Base-by-base conservation (phyloP, 139 green algal species). In the Auxenochlorella pyrenoidosa region DNA sequence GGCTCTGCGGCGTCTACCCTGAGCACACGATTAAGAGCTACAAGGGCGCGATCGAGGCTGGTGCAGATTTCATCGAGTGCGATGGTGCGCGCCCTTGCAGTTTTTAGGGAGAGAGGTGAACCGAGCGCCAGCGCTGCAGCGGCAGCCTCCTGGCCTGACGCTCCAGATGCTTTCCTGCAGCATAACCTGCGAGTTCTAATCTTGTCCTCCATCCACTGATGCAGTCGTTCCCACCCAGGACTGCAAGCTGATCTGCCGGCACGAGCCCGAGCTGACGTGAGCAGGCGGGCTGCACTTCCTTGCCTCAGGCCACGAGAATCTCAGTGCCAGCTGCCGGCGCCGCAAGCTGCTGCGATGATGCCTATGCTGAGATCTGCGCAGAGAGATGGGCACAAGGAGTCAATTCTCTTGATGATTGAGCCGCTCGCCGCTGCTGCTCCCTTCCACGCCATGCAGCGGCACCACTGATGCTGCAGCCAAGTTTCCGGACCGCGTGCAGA, bases 11-110 rank as follows among this genome's bases (percentile, higher is more conserved):
- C 44, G 44, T 76, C 6, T 88, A 60, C 44, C 84, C 84, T 2
- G 84, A 88, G 38, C 84, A 88, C 84, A 84, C 71, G 10, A 10
- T 59, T 15, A 0, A 1, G 22, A 30, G 71, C 12, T 88, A 88
- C 72, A 38, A 41, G 26, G 38, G 22, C 26, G 84, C 71, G 34
- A 88, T 88, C 43, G 18, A 75, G 12, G 59, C 26, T 0, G 86
- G 86, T 40, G 86, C 86, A 5, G 86, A 90, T 73, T 90, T 90
- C 47, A 63, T 90, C 34, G 88, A 91, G 88, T 89, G 83, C 47
- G 87, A 90, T 65, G 87, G 73, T 79, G n/a, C n/a, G n/a, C n/a
- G n/a, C n/a, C n/a, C n/a, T n/a, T n/a, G n/a, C n/a, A n/a, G n/a
- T n/a, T n/a, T n/a, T n/a, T n/a, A n/a, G n/a, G n/a, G n/a, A n/a